A percentile compares a stretch with the other conserved stretches of the same genome.
These are phyloP conservation scores for Penicillium goetzii DNA, from an alignment of 495 filamentous ascomycete species.

Conservation along the genomic window DNA sequence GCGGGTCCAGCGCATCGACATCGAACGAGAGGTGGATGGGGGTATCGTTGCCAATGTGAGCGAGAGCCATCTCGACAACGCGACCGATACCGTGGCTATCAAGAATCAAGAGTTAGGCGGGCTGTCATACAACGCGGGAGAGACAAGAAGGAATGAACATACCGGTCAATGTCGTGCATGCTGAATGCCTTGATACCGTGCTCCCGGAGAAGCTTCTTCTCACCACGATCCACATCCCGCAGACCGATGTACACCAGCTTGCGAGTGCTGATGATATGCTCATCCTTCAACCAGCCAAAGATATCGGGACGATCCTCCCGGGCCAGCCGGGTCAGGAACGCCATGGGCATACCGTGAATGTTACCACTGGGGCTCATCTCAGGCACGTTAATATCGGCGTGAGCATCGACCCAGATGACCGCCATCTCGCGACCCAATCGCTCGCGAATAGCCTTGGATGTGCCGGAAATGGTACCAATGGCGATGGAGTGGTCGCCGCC, in stretches of 20 bases:
- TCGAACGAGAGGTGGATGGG: conserved; percentile 98
- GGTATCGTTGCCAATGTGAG: conserved; percentile 88
- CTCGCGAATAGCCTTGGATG: conserved; percentile 82
- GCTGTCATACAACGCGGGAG: not conserved
- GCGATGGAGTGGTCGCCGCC: conserved; percentile 97
- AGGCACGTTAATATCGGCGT: conserved; percentile 96
- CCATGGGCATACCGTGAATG: conserved; percentile 97
- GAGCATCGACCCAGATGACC: conserved; percentile 98
- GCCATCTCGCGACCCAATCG: conserved; percentile 79
- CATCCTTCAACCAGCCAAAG: conserved; percentile 84
- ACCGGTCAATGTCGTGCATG: conserved; percentile 97
- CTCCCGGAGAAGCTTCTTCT: conserved; percentile 88
- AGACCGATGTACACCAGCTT: conserved; percentile 98
- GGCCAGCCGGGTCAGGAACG: conserved; percentile 85
- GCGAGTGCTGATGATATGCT: conserved; percentile 66
- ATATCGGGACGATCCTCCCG: conserved; percentile 68
- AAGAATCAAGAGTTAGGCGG: not conserved
- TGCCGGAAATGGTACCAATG: conserved; percentile 87
- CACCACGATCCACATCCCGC: conserved; percentile 85
- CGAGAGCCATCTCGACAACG: conserved; percentile 96
- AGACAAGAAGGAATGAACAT: conserved; percentile 21
- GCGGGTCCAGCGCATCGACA: conserved; percentile 93
- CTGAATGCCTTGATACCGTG: conserved; percentile 93
- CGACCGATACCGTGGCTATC: conserved; percentile 84
- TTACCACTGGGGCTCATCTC: conserved; percentile 89